A percentile compares a stretch with the other conserved stretches of the same genome.
These are phyloP conservation scores for Leccinum variicolor DNA, from an alignment of 768 basidiomycete species.

Conservation along the genomic window DNA sequence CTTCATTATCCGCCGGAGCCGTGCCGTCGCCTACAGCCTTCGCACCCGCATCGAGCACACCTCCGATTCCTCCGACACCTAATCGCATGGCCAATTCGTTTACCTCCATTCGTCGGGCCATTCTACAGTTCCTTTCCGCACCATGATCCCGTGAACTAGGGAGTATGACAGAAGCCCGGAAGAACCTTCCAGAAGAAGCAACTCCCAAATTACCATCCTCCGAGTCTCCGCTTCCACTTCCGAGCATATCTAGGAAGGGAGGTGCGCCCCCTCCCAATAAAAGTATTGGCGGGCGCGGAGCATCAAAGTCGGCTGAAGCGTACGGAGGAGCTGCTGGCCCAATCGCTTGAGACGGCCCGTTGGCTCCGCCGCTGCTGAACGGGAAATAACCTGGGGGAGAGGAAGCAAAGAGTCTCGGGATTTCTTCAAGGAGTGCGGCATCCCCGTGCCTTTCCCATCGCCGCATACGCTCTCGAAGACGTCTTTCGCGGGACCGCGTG, in stretches of 20 bases:
- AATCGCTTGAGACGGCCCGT: conserved; percentile 16
- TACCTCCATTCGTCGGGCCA: conserved; percentile 64
- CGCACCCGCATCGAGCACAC: conserved; percentile 42
- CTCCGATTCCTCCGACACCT: conserved; percentile 75
- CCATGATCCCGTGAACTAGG: conserved; percentile 54
- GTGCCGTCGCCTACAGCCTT: not conserved
- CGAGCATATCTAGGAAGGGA: conserved; percentile 27
- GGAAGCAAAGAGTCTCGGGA: conserved; percentile 49
- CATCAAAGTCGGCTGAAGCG: conserved; percentile 26
- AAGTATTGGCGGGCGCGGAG: conserved; percentile 22
- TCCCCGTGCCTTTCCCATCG: conserved; percentile 71
- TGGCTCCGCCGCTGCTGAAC: not conserved
- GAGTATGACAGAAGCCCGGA: conserved; percentile 68
- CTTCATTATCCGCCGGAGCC: conserved; percentile 1
- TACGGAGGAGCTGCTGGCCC: conserved; percentile 29
- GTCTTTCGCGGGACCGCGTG: conserved; percentile 65
- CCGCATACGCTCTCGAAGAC: conserved; percentile 65
- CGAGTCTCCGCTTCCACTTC: conserved; percentile 11
- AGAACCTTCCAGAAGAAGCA: conserved; percentile 40
- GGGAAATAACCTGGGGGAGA: conserved; percentile 16
- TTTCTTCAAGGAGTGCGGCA: conserved; percentile 53
- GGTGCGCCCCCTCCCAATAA: conserved; percentile 21
- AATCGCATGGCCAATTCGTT: conserved; percentile 84
- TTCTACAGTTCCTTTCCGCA: conserved; percentile 55
- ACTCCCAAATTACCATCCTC: conserved; percentile 16